These are phyloP conservation scores for Trichoderma sp. DNA, from an alignment of 2,329 filamentous ascomycete genomes.

Conservation along the genomic window DNA sequence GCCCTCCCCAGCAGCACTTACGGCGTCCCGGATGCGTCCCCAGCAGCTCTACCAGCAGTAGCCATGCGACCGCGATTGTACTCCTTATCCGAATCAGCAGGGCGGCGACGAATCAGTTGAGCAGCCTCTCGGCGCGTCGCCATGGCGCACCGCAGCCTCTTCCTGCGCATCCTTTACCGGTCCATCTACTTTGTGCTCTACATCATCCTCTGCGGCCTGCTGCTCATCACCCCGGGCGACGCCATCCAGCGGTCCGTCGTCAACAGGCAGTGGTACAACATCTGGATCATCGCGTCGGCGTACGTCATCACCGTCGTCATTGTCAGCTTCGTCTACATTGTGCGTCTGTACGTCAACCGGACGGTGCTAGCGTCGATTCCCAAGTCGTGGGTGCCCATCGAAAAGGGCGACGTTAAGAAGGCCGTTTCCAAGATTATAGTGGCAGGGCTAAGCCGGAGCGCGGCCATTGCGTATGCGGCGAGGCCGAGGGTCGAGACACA, in stretches of 20 bases:
- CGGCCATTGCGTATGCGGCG: conserved; percentile 73
- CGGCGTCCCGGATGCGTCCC: conserved; percentile 27
- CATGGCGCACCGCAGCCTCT: conserved; percentile 43
- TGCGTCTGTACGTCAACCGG: conserved; percentile 84
- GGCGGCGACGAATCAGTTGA: conserved; percentile 25
- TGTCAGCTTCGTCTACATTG: conserved; percentile 74
- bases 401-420: conserved; percentile 78
- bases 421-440: conserved; percentile 75
- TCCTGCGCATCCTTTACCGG: conserved; percentile 81
- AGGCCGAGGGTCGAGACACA: conserved; percentile 36
- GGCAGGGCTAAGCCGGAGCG: conserved; percentile 72
- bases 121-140: conserved; percentile 12
- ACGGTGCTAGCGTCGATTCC: conserved; percentile 80
- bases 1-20: conserved; percentile 19
- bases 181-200: conserved; percentile 76
- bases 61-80: conserved; percentile 33
- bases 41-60: conserved; percentile 30
- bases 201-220: conserved; percentile 69
- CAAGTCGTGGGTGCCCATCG: conserved; percentile 81
- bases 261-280: conserved; percentile 70
- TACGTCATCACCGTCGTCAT: conserved; percentile 73
- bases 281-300: conserved; percentile 76
- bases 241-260: conserved; percentile 74
- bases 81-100: conserved; percentile 23
- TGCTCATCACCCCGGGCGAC: conserved; percentile 80